A percentile compares a stretch with the other conserved stretches of the same genome.
These are phyloP conservation scores for Calocybe gambosa DNA, from an alignment of 1,284 basidiomycete species.

Conservation along the genomic window DNA sequence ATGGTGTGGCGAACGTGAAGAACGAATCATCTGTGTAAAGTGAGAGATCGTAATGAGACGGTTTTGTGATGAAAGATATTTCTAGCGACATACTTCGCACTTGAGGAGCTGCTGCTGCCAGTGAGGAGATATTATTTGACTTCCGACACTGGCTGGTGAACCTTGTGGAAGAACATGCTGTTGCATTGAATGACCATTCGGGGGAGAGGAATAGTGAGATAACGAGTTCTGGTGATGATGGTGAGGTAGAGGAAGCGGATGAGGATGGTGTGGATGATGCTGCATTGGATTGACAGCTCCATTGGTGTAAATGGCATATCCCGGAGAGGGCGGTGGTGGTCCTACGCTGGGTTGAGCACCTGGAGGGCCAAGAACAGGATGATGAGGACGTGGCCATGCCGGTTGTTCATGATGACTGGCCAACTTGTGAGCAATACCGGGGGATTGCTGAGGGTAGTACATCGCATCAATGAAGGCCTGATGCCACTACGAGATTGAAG, in stretches of 20 bases:
- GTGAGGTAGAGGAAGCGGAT: constrained; percentile 52
- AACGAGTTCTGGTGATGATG: constrained; percentile 75
- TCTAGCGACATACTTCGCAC: constrained; percentile 54
- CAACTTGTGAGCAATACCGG: constrained; percentile 69
- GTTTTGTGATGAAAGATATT: constrained; percentile 9
- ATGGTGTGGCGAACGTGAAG: constrained; percentile 72
- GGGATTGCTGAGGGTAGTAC: constrained; percentile 78
- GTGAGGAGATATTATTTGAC: constrained; percentile 63
- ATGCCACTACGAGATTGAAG: constrained; percentile 11
- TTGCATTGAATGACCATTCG: constrained; percentile 52
- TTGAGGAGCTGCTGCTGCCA: constrained; percentile 81
- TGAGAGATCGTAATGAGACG: constrained; percentile 10
- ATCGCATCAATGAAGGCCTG: constrained; percentile 39
- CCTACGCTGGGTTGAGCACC: constrained; percentile 44
- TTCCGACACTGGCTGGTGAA: constrained; percentile 55
- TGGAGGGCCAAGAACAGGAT: constrained; percentile 54
- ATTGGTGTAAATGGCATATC: constrained; percentile 67
- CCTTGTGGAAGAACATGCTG: constrained; percentile 52
- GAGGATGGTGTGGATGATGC: constrained; percentile 56
- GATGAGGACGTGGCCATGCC: constrained; percentile 60
- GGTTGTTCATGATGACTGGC: constrained; percentile 64
- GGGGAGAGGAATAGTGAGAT: constrained; percentile 66
- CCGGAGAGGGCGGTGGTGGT: constrained; percentile 62
- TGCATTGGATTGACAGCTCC: constrained; percentile 51
- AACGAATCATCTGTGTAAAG: constrained; percentile 58